Evolutionary conservation across 768 basidiomycete genomes (phyloP), one percentile per base, ranked within the genome.

Genomic region (Calocybe cyanea): DNA sequence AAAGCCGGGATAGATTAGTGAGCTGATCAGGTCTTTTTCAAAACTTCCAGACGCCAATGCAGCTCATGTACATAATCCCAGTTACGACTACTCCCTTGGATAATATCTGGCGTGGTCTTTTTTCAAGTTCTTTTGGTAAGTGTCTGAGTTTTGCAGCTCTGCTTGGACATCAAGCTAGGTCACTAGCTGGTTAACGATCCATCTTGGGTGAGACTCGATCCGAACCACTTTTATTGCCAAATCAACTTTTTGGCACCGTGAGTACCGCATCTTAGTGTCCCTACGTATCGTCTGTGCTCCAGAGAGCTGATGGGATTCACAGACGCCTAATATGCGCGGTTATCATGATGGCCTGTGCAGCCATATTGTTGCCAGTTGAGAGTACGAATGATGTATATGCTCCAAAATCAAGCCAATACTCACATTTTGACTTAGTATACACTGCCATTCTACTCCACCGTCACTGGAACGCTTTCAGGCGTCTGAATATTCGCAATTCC

Each of bases 151-250:
- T 20, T 24, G 20, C 19, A 23, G 25, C 11, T 11, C n/a, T 32
- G 15, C 11, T 24, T 38, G 13, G 28, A 33, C 24, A 9, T 38
- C 11, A 9, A 36, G 15, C 20, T 36, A 30, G 33, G 14, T 19
- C n/a, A 40, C 21, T 21, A 50, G 46, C 7, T 44, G 9, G 32
- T 41, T 15, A 9, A 21, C 7, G 44, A 53, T 28, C 31, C 46
- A 11, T 45, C 53, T 7, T 1, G 31, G 13, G 48, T 53, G 25
- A 20, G n/a, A 23, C 49, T 51, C 11, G 47, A 44, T 21, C 34
- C 40, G 28, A 52, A 38, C 37, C 45, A 49, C 21, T 51, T 57
- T 33, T 57, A 53, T 31, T 57, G 57, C 41, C 50, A 49, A 23
- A 31, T 57, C 19, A 39, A 14, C n/a, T 39, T 35, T n/a, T 15